Evolutionary conservation across 352 stramenopile genomes (phyloP), one percentile per base, ranked within the genome.

Genomic region (Phytophthora cajani): DNA sequence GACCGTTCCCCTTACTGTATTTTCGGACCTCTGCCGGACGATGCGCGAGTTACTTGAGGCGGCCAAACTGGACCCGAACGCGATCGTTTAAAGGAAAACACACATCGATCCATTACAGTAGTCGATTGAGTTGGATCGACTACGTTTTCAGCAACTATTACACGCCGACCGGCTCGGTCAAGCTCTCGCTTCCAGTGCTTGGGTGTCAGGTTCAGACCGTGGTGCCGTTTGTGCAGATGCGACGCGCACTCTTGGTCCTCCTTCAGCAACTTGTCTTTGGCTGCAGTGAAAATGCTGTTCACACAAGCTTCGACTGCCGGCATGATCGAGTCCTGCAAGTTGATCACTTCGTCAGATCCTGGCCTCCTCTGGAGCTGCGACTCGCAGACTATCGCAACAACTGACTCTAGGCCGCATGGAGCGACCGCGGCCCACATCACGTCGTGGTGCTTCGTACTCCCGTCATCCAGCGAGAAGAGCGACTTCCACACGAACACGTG

Each of bases 401-500:
- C 53, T 17, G 56, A 66, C 32, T 60, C 56, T 40, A 2, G 69
- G 59, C 5, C 58, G 57, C 32, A 62, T 30, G 38, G 54, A 23
- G 50, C 27, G 33, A 77, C 64, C 5, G 55, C 52, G 21, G 49
- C 0, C 70, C 59, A 77, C 56, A 73, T 64, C 3, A 56, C 51
- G 44, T 69, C 59, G 8, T 21, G 46, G 50, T 67, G 23, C 8
- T 49, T 56, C 10, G 38, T 25, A n/a, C 12, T 54, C 2, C 6
- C 51, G 25, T 38, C 19, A 5, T 32, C 23, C 1, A 71, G 7
- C 16, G 10, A 30, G 17, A 33, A 62, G 8, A 61, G 21, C n/a
- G 68, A 71, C 6, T 62, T 52, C 62, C 62, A 75, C 16, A 75
- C 68, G 14, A 75, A 67, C 23, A 68, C 17, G n/a, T 54, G 30